Conservation (phyloP, 2,329 filamentous ascomycete species). For the Drechslerella coelobrocha region DNA sequence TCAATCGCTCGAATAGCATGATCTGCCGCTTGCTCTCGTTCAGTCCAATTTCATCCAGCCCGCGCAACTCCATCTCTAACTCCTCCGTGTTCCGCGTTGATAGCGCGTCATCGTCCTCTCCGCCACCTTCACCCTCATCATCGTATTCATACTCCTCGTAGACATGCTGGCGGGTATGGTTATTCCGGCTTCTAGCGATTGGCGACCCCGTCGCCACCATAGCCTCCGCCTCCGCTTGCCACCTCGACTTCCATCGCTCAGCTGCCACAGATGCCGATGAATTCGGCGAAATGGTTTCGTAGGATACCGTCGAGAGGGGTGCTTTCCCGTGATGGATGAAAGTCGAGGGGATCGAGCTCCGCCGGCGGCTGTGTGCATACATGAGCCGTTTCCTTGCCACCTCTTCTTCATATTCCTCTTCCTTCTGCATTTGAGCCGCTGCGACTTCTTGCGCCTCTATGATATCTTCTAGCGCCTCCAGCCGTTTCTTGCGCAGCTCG, state of each 20-base stretch:
- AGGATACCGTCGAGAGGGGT: slow-evolving; percentile 23
- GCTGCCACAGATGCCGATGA: slow-evolving; percentile 40
- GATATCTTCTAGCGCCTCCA: slow-evolving; percentile 39
- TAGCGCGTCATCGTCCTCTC: slow-evolving; percentile 21
- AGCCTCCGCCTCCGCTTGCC: slow-evolving; percentile 3
- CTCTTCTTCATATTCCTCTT: slow-evolving; percentile 5
- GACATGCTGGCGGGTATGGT: neutral
- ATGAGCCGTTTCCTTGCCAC: slow-evolving; percentile 10
- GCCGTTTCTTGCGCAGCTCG: slow-evolving; percentile 28
- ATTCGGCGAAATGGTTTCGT: slow-evolving; percentile 46
- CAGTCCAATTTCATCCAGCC: slow-evolving; percentile 33
- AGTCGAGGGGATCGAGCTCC: slow-evolving; percentile 44
- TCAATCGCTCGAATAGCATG: slow-evolving; percentile 44
- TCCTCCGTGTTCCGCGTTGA: slow-evolving; percentile 35
- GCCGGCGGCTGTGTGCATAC: slow-evolving; percentile 16
- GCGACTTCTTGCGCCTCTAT: slow-evolving; percentile 21
- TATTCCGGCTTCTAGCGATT: neutral
- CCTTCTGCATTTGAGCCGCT: neutral
- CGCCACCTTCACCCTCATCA: slow-evolving; percentile 1
- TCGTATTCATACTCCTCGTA: slow-evolving; percentile 16
- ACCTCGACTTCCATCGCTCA: slow-evolving; percentile 26
- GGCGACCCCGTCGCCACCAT: neutral
- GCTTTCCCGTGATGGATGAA: slow-evolving; percentile 35
- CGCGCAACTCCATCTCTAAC: slow-evolving; percentile 37
- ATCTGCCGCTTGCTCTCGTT: slow-evolving; percentile 48